A percentile compares a stretch with the other conserved stretches of the same genome.
phyloP scores from a whole-genome alignment of 768 basidiomycete species.

The Russula sp. region DNA sequence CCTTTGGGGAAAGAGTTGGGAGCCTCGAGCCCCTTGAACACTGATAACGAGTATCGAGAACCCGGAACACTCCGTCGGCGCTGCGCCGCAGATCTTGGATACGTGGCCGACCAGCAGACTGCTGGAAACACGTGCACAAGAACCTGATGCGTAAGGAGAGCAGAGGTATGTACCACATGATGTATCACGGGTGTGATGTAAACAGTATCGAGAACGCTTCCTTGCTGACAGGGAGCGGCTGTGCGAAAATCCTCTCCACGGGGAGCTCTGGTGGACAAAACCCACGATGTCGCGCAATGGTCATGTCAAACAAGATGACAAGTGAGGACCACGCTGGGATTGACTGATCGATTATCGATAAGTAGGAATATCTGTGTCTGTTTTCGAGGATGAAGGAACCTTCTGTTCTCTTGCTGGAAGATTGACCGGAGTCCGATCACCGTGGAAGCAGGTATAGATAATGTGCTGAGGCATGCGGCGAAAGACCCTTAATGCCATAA shows the following conservation, averaged over 20 bases:
- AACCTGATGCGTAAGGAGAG: not conserved
- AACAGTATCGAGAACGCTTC: not conserved
- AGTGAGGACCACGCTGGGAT: not conserved
- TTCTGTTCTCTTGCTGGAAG: not conserved
- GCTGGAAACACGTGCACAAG: constrained; percentile 3
- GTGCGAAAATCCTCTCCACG: not conserved
- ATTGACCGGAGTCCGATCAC: not conserved
- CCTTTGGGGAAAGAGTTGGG: constrained; percentile 42
- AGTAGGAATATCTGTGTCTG: not conserved
- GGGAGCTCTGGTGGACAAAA: not conserved
- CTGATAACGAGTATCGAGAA: not conserved
- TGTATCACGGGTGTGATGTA: not conserved
- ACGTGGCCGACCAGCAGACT: not conserved
- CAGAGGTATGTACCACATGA: constrained; percentile 3
- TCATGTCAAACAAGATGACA: not conserved
- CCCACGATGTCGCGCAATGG: not conserved
- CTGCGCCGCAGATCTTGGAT: constrained; percentile 33
- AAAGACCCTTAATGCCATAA: not conserved
- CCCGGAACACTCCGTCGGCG: constrained; percentile 36
- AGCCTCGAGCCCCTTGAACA: not conserved
- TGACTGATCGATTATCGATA: not conserved
- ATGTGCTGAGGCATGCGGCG: not conserved
- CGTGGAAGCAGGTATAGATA: not conserved
- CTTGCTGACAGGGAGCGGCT: not conserved
- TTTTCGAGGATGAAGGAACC: not conserved